Evolutionary conservation across 2,329 filamentous ascomycete species (phyloP), one percentile per base, ranked within the genome.

Genomic region (Curvularia eragrostidis): DNA sequence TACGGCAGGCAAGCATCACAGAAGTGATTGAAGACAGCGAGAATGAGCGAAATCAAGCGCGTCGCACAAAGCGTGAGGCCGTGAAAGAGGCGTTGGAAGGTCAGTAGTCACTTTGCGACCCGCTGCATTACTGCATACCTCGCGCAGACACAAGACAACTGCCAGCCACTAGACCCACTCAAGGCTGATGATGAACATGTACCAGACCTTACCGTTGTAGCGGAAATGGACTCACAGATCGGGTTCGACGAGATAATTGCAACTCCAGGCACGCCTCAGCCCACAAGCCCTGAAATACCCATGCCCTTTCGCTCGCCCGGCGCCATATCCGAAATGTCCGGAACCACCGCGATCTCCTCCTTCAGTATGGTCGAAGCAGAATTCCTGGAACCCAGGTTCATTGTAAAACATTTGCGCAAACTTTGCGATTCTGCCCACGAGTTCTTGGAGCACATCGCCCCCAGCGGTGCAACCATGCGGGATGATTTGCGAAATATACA

Each of bases 261-360:
- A 38, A 18, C 58, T 9, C 67, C 70, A 21, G 58, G 59, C 28
- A 75, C 71, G 5, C 71, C 72, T n/a, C 41, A 57, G 18, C 62
- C 41, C 32, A 32, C 61, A 3, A 52, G 53, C 23, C 52, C 55
- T 46, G 58, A 62, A 34, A 34, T 53, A 13, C 38, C 58, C 8
- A 28, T 57, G 18, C 46, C 54, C 15, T 66, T 66, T 43, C 70
- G 66, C 48, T 78, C 75, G 26, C 75, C 75, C n/a, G 75, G 74
- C 23, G 73, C 68, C 24, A 63, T 65, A 15, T 82, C 80, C 5
- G 76, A 72, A 39, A 77, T 81, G 65, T 82, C 81, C 3, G 79
- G 79, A 13, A 82, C 78, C 2, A 82, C 81, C 2, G 78, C 78
- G 4, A 79, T 79, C 42, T 80, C 80, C 0, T 79, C 80, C 2